Conservation (phyloP, 2,329 filamentous ascomycete genomes). For the Tolypocladium album region DNA sequence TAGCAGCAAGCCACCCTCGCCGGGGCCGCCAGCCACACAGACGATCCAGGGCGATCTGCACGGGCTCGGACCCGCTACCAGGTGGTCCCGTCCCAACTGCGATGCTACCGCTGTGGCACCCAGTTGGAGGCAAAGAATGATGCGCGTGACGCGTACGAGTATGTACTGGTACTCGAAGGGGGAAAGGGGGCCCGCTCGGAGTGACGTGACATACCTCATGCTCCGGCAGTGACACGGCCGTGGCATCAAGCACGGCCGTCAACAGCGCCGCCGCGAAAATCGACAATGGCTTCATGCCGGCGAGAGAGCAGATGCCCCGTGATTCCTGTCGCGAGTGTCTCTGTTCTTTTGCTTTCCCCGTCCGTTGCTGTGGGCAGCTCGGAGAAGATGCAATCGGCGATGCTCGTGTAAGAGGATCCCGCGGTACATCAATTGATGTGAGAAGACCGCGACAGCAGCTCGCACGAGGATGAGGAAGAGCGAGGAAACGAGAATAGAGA, state of each 20-base stretch:
- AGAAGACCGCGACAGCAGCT: not conserved
- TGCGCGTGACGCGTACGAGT: not conserved
- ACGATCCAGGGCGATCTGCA: not conserved
- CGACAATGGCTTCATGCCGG: constrained; percentile 22
- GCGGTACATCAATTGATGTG: not conserved
- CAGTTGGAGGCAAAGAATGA: not conserved
- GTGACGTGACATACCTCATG: not conserved
- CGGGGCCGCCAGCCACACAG: too few species aligned
- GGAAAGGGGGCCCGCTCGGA: not conserved
- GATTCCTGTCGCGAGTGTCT: not conserved
- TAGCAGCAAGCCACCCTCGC: not conserved
- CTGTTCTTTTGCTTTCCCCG: not conserved
- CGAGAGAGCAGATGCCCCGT: not conserved
- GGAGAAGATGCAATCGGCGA: not conserved
- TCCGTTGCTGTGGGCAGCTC: not conserved
- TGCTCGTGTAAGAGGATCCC: not conserved
- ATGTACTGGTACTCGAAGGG: not conserved
- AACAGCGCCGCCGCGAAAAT: constrained; percentile 20
- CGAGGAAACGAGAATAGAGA: not conserved
- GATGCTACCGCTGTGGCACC: not conserved
- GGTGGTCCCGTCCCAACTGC: not conserved
- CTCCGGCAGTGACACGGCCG: constrained; percentile 4
- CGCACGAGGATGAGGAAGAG: not conserved
- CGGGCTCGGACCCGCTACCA: not conserved
- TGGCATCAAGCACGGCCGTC: constrained; percentile 16